Conservation (phyloP, 176 grass and related monocot genomes). For the Carex parvula region DNA sequence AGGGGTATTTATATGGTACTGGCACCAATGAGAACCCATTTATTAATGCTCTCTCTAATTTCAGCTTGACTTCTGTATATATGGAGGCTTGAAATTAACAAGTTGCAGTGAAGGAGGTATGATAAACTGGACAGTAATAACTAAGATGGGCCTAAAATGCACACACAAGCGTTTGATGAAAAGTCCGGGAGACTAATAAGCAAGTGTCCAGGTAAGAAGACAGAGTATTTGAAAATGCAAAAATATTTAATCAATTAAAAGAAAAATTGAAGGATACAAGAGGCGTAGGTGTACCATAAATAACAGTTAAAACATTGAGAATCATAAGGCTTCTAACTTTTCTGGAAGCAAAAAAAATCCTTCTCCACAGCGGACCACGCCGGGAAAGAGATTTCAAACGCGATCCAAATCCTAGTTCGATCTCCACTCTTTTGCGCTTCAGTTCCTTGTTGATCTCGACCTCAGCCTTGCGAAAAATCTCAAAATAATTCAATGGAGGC, state of each 20-base stretch:
- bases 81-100: not conserved
- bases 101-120: not conserved
- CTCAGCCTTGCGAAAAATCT: not conserved
- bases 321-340: slow-evolving; percentile 87
- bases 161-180: slow-evolving; percentile 1
- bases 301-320: slow-evolving; percentile 90
- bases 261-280: not conserved
- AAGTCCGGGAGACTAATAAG: not conserved
- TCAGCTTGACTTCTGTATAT: not conserved
- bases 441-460: slow-evolving; percentile 9
- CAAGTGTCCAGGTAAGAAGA: not conserved
- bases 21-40: not conserved
- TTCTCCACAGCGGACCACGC: slow-evolving; percentile 56
- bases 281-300: slow-evolving; percentile 51
- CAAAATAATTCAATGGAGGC: not conserved
- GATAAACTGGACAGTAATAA: not conserved
- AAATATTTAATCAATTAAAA: not conserved
- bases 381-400: slow-evolving; percentile 20
- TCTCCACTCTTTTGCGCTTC: slow-evolving; percentile 21
- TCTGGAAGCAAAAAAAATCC: slow-evolving; percentile 93
- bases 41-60: not conserved
- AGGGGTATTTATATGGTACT: not conserved
- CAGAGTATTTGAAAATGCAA: not conserved
- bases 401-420: slow-evolving; percentile 17
- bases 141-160: not conserved